Base-by-base conservation (phyloP, 257 asterid genomes). In the Ehretia macrophylla region DNA sequence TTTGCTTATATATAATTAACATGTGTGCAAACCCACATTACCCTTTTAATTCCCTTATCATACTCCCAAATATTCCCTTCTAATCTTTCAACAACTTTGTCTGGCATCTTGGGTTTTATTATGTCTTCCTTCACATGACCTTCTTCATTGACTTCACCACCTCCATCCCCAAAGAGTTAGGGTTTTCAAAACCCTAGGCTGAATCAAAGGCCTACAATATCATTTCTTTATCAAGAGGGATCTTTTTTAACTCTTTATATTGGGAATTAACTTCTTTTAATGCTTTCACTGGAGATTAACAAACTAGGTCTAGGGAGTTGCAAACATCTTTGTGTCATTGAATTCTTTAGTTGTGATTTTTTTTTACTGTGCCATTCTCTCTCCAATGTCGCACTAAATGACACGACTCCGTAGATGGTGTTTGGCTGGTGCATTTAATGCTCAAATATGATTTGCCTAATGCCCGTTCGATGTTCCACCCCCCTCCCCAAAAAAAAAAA, bases 11-110 rank as follows among this genome's bases (percentile, higher is more conserved):
- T 63, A 56, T 62, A 22, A 64, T 32, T 49, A 70, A 72, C 83
- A 80, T 80, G 82, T 72, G 81, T 50, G 55, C 59, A 78, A 76
- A 79, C 82, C 81, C 85, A 79, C 87, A 80, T 82, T 80, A 83
- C 85, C n/a, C 90, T 86, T 84, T 85, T 86, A 86, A 89, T 84
- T 79, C 95, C 82, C 83, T 75, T 77, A 72, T 66, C 88, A 74
- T 73, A 78, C 86, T 80, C 90, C 95, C 84, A 88, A 70, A 83
- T 88, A 83, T 88, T 81, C 95, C 71, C 77, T 81, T 74, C 83
- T 80, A 82, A 85, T 77, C 68, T 79, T 83, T 76, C 92, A 77
- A 83, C 91, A 79, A 76, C 84, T 79, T 81, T 83, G 85, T 85
- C 91, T 83, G 72, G 79, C 90, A 79, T 79, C 87, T 73, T 78